phyloP scores from a whole-genome alignment of 495 filamentous ascomycete genomes.

The Neurospora sp. region DNA sequence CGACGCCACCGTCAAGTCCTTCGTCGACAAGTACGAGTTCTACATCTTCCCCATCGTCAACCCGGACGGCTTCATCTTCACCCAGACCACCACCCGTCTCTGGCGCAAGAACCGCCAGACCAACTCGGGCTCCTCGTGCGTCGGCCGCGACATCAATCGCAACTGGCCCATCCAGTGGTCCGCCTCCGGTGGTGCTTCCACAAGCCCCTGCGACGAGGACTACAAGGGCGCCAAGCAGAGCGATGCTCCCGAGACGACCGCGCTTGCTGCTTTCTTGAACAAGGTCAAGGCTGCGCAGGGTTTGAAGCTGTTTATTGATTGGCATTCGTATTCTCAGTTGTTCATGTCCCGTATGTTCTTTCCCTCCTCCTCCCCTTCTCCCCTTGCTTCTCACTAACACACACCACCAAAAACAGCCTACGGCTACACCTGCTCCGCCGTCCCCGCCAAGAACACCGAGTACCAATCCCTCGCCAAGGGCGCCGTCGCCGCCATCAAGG shows the following conservation, averaged over 20 bases:
- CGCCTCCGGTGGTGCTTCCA: constrained; percentile 38
- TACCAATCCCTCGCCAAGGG: constrained; percentile 33
- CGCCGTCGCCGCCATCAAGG: constrained; percentile 32
- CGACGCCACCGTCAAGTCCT: constrained; percentile 29
- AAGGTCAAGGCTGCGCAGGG: constrained; percentile 31
- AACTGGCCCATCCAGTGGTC: constrained; percentile 52
- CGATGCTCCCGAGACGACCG: constrained; percentile 42
- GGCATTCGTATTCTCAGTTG: constrained; percentile 49
- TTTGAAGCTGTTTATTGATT: constrained; percentile 52
- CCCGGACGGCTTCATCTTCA: constrained; percentile 56
- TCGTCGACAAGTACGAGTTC: constrained; percentile 52
- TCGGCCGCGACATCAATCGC: constrained; percentile 54
- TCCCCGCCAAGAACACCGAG: constrained; percentile 35
- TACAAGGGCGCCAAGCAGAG: constrained; percentile 40
- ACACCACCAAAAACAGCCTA: no score
- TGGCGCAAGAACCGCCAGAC: constrained; percentile 57
- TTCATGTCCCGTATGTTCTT: constrained; percentile 26
- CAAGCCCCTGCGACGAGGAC: constrained; percentile 42
- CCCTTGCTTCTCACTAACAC: constrained; percentile 10
- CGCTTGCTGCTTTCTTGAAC: constrained; percentile 31
- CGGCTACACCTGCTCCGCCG: constrained; percentile 28
- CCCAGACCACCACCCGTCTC: constrained; percentile 46
- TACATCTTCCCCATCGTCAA: constrained; percentile 55
- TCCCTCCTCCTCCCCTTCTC: no score
- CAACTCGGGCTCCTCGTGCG: constrained; percentile 30